phyloP scores from a whole-genome alignment of 768 basidiomycete genomes.

The Russula vinacea region DNA sequence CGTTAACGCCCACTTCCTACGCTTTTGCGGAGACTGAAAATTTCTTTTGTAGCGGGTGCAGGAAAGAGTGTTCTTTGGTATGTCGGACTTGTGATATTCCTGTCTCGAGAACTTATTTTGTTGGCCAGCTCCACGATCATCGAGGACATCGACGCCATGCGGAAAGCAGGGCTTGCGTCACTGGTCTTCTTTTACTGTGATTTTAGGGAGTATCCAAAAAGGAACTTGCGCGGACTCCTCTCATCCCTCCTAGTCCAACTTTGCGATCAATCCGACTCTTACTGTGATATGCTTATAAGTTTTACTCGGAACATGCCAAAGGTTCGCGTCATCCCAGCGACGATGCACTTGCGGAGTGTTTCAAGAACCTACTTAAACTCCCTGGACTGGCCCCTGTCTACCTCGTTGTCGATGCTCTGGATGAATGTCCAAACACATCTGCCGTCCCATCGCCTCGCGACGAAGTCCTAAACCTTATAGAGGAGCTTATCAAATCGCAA shows the following conservation, averaged over 20 bases:
- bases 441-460: not conserved
- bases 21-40: not conserved
- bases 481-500: not conserved
- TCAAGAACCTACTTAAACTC: not conserved
- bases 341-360: not conserved
- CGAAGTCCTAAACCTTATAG: not conserved
- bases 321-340: not conserved
- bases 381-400: not conserved
- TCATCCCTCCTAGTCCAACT: not conserved
- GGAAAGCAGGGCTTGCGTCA: not conserved
- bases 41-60: not conserved
- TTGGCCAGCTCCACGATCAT: not conserved
- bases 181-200: not conserved
- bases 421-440: not conserved
- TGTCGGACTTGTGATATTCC: not conserved
- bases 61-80: not conserved
- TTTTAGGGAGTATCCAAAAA: not conserved
- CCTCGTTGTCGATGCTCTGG: not conserved
- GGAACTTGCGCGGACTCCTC: not conserved
- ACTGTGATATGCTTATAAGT: not conserved
- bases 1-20: not conserved
- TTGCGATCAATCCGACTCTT: not conserved
- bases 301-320: not conserved
- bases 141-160: not conserved
- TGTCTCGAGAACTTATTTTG: not conserved